These are phyloP conservation scores for Triticum turgidum DNA, from an alignment of 176 grass and related monocot species.

Conservation along the genomic window DNA sequence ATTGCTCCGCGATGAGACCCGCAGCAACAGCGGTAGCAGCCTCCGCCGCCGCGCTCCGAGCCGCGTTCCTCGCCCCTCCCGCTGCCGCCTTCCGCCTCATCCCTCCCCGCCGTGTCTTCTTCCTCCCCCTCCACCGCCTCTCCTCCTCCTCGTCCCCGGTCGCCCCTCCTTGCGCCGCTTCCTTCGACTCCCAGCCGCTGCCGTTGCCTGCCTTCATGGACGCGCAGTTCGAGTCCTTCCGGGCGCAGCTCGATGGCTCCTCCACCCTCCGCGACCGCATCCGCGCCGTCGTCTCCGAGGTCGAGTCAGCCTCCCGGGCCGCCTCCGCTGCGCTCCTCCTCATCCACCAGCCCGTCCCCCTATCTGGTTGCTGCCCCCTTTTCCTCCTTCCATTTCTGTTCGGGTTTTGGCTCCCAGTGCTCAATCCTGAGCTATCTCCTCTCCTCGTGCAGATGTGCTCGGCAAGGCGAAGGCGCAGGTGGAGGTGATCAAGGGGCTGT, in stretches of 20 bases:
- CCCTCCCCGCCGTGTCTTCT: background rate
- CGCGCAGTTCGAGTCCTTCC: slow-evolving; percentile 82
- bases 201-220: slow-evolving; percentile 56
- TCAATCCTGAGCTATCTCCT: background rate
- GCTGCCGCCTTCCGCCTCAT: background rate
- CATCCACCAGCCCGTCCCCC: slow-evolving; percentile 73
- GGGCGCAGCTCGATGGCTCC: slow-evolving; percentile 73
- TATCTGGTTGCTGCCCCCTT: slow-evolving; percentile 41
- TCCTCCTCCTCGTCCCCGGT: background rate
- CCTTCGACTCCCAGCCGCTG: slow-evolving; percentile 4
- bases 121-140: slow-evolving; percentile 29
- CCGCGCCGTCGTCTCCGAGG: slow-evolving; percentile 60
- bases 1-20: slow-evolving; percentile 43
- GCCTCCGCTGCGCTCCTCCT: slow-evolving; percentile 77
- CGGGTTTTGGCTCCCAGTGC: background rate
- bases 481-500: slow-evolving; percentile 69
- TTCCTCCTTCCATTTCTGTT: background rate
- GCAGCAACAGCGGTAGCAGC: slow-evolving; percentile 43
- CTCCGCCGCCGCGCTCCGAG: slow-evolving; percentile 38
- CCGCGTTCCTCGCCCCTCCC: background rate
- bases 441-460: slow-evolving; percentile 60
- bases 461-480: slow-evolving; percentile 77
- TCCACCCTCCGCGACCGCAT: slow-evolving; percentile 70
- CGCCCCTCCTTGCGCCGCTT: background rate
- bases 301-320: slow-evolving; percentile 70